These are phyloP conservation scores for Heliosperma pusillum DNA, from an alignment of 148 eudicot genomes.

Conservation along the genomic window DNA sequence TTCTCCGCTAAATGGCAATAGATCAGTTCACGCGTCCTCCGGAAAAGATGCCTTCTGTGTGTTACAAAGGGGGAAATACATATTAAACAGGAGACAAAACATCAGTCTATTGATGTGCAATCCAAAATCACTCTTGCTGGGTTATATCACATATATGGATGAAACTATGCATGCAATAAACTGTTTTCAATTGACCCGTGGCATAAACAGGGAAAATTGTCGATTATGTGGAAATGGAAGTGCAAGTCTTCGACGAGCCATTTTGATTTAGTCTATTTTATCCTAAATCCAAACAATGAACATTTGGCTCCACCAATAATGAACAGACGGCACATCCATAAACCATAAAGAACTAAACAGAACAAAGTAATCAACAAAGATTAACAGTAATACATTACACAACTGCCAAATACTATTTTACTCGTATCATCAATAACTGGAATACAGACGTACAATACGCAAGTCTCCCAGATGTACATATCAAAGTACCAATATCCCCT, in stretches of 20 bases:
- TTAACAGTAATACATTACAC: background rate
- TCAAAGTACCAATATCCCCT: no score
- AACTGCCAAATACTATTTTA: background rate
- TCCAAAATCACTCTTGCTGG: background rate
- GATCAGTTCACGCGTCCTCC: conserved; percentile 17
- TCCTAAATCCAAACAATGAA: background rate
- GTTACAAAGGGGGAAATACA: background rate
- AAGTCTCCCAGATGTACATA: no score
- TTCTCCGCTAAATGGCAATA: background rate
- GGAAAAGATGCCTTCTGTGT: background rate
- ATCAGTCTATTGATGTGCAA: background rate
- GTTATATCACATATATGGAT: background rate
- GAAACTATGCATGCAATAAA: background rate
- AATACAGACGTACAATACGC: background rate
- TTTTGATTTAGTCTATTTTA: background rate
- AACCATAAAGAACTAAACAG: background rate
- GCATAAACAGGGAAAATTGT: background rate
- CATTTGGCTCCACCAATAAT: background rate
- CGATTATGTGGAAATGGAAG: background rate
- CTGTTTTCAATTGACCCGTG: no score
- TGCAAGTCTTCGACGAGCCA: background rate
- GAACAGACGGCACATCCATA: background rate
- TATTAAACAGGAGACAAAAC: conserved; percentile 2
- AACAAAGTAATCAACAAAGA: background rate
- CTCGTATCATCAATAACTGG: background rate